These are phyloP conservation scores for Trypethelium eluteriae DNA, from an alignment of 495 filamentous ascomycete species.

Conservation along the genomic window DNA sequence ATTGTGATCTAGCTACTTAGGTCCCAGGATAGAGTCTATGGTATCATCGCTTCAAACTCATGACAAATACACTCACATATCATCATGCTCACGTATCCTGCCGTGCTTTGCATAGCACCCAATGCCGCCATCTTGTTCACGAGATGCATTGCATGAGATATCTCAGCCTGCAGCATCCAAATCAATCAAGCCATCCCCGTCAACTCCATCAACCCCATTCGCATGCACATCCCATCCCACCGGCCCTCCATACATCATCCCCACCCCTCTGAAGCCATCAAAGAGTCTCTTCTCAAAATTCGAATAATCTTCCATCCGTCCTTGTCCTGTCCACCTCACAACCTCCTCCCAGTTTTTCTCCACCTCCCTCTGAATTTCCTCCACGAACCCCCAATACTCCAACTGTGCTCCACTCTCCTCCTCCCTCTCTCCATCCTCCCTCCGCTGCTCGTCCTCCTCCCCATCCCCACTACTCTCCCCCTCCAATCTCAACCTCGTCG, in stretches of 20 bases:
- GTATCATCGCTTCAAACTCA: no score
- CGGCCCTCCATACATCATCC: constrained; percentile 8
- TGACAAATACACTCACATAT: no score
- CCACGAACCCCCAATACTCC: constrained; percentile 63
- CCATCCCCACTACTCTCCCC: constrained; percentile 28
- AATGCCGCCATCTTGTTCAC: no score
- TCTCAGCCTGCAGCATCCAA: not conserved
- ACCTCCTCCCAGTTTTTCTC: constrained; percentile 55
- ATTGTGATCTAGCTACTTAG: no score
- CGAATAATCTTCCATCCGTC: not conserved
- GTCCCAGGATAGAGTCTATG: no score
- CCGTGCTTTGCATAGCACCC: no score
- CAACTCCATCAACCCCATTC: not conserved
- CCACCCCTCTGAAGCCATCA: not conserved
- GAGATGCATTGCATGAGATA: no score
- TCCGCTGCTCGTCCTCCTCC: constrained; percentile 31
- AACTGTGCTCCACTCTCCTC: constrained; percentile 60
- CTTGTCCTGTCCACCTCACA: constrained; percentile 50
- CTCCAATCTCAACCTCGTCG: not conserved
- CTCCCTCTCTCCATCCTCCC: constrained; percentile 70
- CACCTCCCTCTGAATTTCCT: constrained; percentile 54
- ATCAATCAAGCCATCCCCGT: constrained; percentile 2
- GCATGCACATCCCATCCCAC: not conserved
- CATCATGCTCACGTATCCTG: no score
- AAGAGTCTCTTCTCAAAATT: not conserved